Conservation (phyloP, 495 filamentous ascomycete genomes). For the Podospora tetraspora region DNA sequence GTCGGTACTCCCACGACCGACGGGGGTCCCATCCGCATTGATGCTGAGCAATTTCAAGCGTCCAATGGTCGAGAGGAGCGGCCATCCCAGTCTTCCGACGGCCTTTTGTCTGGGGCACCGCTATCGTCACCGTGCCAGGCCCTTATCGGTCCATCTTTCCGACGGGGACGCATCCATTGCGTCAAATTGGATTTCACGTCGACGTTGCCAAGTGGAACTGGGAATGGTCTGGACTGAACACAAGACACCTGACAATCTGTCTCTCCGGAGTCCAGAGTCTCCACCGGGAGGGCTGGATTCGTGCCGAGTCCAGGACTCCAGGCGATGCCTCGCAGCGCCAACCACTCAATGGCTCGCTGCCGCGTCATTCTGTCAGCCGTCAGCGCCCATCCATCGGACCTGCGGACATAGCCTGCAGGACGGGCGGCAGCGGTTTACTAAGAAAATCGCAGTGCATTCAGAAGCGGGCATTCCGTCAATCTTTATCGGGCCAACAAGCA, state of each 20-base stretch:
- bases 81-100: conserved; percentile 1
- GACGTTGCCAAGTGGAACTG: background rate
- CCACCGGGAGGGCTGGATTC: background rate
- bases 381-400: background rate
- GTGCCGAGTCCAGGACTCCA: background rate
- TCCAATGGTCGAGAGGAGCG: conserved; percentile 2
- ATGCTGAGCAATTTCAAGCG: conserved; percentile 11
- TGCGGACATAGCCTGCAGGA: background rate
- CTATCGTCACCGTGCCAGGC: background rate
- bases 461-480: background rate
- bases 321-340: background rate
- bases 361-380: background rate
- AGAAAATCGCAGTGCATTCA: background rate
- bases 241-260: background rate
- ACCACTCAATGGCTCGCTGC: background rate
- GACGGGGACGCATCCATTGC: background rate
- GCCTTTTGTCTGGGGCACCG: background rate
- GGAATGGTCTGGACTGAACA: background rate
- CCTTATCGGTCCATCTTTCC: background rate
- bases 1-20: background rate
- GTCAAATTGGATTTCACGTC: background rate
- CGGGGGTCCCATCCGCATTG: conserved; percentile 9
- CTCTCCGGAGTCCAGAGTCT: background rate
- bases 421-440: background rate
- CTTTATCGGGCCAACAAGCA: background rate